Percentiles rank a stretch among this genome's conserved stretches.
These are phyloP conservation scores for Phytophthora pseudosyringae DNA, from an alignment of 352 stramenopile species.

Conservation along the genomic window DNA sequence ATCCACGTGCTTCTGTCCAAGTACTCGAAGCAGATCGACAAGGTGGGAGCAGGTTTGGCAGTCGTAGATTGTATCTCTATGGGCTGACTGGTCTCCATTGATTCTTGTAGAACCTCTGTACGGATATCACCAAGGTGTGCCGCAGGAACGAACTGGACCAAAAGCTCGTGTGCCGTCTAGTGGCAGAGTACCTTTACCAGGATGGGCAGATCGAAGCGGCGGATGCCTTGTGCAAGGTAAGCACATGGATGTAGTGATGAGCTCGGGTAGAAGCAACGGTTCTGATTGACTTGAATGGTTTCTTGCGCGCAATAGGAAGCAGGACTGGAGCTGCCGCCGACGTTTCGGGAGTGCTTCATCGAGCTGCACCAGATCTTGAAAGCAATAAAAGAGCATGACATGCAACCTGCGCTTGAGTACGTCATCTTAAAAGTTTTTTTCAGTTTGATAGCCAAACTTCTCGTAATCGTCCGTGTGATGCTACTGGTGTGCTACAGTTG, in stretches of 20 bases:
- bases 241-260: not conserved
- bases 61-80: not conserved
- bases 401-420: slow-evolving; percentile 72
- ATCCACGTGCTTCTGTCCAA: slow-evolving; percentile 80
- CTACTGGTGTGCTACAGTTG: slow-evolving; percentile 45
- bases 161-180: slow-evolving; percentile 64
- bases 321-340: slow-evolving; percentile 51
- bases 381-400: slow-evolving; percentile 67
- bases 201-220: slow-evolving; percentile 78
- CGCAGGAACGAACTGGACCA: slow-evolving; percentile 67
- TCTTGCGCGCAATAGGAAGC: slow-evolving; percentile 55
- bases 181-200: slow-evolving; percentile 83
- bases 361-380: slow-evolving; percentile 73
- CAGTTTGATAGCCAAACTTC: not conserved
- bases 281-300: not conserved
- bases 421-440: slow-evolving; percentile 15
- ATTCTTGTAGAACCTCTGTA: slow-evolving; percentile 53
- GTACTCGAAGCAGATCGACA: slow-evolving; percentile 84
- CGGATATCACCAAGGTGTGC: slow-evolving; percentile 74
- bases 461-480: not conserved
- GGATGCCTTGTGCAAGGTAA: slow-evolving; percentile 73
- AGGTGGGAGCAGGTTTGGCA: slow-evolving; percentile 42
- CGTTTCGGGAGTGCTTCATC: slow-evolving; percentile 70
- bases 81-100: slow-evolving; percentile 6
- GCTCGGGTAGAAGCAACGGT: not conserved